Conservation (phyloP, 805 yeast genomes). For the Starmera dryadoides region DNA sequence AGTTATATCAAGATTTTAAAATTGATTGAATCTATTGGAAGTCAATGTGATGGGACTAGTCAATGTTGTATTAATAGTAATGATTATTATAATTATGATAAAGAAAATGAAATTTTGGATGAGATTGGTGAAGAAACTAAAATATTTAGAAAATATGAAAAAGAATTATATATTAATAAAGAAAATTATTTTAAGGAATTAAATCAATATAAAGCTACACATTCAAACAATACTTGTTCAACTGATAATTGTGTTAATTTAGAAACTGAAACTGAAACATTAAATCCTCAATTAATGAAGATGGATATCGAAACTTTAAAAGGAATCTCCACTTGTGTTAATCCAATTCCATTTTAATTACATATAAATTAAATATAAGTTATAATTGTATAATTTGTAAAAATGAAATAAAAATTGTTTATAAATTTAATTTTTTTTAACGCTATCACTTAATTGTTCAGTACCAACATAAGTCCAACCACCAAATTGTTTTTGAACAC, state of each 20-base stretch:
- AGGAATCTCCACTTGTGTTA: no score
- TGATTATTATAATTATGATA: constrained; percentile 17
- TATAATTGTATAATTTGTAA: no score
- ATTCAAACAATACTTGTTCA: no score
- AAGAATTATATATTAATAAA: background rate
- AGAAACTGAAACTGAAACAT: no score
- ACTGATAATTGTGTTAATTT: no score
- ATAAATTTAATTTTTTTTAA: constrained; percentile 3
- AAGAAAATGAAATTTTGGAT: constrained; percentile 18
- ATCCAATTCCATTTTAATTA: no score
- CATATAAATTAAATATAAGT: no score
- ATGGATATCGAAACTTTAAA: no score
- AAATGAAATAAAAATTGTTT: no score
- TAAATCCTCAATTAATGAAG: no score
- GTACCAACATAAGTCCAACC: constrained; percentile 96
- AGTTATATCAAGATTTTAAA: constrained; percentile 14
- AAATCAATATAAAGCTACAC: no score
- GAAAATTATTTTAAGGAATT: background rate
- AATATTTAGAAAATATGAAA: constrained; percentile 15
- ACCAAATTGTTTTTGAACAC: constrained; percentile 96
- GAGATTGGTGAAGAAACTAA: constrained; percentile 14
- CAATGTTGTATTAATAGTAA: background rate
- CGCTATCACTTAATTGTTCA: constrained; percentile 33
- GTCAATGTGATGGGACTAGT: constrained; percentile 4
- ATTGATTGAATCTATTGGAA: constrained; percentile 12